phyloP scores from a whole-genome alignment of 495 filamentous ascomycete genomes.

The Xylaria longipes region DNA sequence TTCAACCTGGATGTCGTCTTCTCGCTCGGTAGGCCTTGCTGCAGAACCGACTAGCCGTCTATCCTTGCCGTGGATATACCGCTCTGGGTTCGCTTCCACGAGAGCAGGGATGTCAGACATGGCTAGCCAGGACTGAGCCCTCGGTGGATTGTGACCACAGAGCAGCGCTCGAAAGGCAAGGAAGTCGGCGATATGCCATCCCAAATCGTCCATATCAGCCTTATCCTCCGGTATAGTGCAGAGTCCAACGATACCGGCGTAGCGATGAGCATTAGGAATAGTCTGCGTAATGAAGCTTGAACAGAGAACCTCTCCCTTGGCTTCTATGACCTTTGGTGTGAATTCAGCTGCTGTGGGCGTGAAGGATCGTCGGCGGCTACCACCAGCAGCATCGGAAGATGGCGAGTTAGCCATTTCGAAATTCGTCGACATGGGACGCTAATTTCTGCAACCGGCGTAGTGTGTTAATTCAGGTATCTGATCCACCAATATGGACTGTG shows the following conservation, averaged over 20 bases:
- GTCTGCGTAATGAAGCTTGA: constrained; percentile 38
- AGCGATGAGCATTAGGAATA: constrained; percentile 38
- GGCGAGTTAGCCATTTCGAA: neutral
- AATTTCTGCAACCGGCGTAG: neutral
- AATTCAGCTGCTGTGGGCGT: neutral
- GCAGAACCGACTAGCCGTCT: constrained; percentile 21
- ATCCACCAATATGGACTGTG: neutral
- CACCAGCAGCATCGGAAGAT: neutral
- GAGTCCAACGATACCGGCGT: constrained; percentile 42
- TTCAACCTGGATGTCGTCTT: constrained; percentile 35
- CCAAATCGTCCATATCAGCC: constrained; percentile 37
- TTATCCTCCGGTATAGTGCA: constrained; percentile 39
- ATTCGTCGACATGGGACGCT: neutral
- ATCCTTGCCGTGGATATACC: constrained; percentile 29
- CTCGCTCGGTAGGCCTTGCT: constrained; percentile 15
- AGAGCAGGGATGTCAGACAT: constrained; percentile 31
- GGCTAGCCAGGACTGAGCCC: constrained; percentile 43
- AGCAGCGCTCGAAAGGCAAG: constrained; percentile 45
- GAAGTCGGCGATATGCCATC: constrained; percentile 49
- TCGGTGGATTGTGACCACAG: constrained; percentile 30
- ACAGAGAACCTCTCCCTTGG: constrained; percentile 27
- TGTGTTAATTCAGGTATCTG: neutral
- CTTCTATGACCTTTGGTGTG: neutral
- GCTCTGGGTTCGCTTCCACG: constrained; percentile 22
- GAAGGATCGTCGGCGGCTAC: neutral